These are phyloP conservation scores for Beverwykella pulmonaria DNA, from an alignment of 495 filamentous ascomycete species.

Conservation along the genomic window DNA sequence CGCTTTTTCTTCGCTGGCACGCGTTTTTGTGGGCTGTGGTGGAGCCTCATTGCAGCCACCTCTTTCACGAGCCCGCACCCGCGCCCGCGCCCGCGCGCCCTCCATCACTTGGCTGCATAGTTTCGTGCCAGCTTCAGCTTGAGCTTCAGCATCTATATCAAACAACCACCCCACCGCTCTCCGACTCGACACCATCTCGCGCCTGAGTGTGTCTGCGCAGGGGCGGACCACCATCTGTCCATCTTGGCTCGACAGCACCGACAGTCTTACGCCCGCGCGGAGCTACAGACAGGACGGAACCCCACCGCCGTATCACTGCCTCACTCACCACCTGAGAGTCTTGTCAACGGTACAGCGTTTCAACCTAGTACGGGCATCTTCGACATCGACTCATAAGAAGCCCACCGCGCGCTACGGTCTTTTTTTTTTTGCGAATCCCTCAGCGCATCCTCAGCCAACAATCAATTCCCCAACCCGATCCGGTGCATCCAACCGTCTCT, in stretches of 20 bases:
- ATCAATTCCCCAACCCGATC: not conserved
- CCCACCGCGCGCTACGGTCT: not conserved
- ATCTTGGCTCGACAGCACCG: no score
- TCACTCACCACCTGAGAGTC: not conserved
- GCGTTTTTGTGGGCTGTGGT: not conserved
- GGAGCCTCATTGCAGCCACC: not conserved
- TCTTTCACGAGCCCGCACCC: not conserved
- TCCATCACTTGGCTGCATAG: not conserved
- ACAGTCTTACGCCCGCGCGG: no score
- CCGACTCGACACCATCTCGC: not conserved
- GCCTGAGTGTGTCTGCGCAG: not conserved
- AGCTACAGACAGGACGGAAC: no score
- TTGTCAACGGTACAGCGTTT: not conserved
- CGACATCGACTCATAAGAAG: not conserved
- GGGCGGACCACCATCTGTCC: no score
- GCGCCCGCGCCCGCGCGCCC: not conserved
- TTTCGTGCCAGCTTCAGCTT: slow-evolving; percentile 3
- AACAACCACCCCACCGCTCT: not conserved
- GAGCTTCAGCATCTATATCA: no score
- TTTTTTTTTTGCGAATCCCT: not conserved
- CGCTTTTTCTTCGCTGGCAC: not conserved
- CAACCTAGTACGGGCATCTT: not conserved
- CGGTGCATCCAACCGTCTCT: not conserved
- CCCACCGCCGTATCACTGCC: not conserved
- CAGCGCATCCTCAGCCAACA: not conserved